Conservation (phyloP, 257 asterid genomes). For the Phtheirospermum japonicum region DNA sequence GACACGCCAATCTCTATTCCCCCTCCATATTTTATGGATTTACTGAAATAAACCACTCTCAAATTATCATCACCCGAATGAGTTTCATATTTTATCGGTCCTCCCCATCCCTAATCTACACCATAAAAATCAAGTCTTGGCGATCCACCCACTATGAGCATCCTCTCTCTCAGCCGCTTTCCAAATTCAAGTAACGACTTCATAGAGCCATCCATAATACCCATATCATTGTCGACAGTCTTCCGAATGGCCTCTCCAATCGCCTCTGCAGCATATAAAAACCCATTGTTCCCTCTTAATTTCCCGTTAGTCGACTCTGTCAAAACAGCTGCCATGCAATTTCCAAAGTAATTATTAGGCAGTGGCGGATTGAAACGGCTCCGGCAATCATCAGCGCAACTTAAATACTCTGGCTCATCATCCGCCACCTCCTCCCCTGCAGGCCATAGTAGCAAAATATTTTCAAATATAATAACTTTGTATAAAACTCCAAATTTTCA, state of each 20-base stretch:
- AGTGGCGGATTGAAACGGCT: not conserved
- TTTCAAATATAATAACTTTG: no score
- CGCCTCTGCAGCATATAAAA: not conserved
- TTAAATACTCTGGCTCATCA: not conserved
- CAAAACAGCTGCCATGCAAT: constrained; percentile 10
- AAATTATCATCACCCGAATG: not conserved
- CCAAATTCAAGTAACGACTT: no score
- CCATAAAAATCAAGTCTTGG: constrained; percentile 1
- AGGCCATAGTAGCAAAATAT: not conserved
- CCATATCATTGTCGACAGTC: not conserved
- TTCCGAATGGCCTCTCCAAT: not conserved
- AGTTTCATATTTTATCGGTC: not conserved
- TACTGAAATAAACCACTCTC: not conserved
- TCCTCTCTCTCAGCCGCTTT: not conserved
- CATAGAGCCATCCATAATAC: not conserved
- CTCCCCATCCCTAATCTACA: constrained; percentile 30
- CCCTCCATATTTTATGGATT: not conserved
- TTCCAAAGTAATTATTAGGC: constrained; percentile 25
- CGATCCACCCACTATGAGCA: not conserved
- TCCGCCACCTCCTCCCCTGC: not conserved
- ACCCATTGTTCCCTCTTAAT: constrained; percentile 11
- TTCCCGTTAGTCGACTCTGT: constrained; percentile 11
- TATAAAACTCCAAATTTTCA: no score
- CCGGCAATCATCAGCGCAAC: not conserved
- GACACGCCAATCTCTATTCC: no score